Evolutionary conservation across 2,329 filamentous ascomycete species (phyloP).

Genomic region (Chrysoporthe puriensis): DNA sequence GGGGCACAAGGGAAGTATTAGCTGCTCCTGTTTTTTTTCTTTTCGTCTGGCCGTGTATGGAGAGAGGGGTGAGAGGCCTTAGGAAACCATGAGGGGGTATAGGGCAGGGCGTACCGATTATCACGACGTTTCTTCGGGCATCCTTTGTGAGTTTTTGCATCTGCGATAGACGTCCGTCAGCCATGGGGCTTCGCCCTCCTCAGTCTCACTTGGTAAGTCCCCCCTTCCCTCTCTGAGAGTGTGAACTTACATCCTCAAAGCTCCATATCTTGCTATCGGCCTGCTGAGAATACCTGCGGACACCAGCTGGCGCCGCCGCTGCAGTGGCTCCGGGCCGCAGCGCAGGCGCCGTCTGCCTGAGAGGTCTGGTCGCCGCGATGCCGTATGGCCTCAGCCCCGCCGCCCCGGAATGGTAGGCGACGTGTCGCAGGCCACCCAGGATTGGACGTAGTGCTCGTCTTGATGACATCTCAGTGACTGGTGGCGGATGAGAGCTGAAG

Average conservation of each 20-base stretch:
- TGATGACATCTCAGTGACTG: conserved; percentile 21
- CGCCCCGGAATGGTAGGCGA: conserved; percentile 9
- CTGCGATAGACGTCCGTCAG: conserved; percentile 33
- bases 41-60: neutral
- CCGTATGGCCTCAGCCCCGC: neutral
- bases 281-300: conserved; percentile 35
- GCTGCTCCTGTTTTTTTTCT: neutral
- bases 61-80: too few relatives aligned
- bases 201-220: neutral
- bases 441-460: conserved; percentile 15
- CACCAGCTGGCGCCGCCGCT: neutral
- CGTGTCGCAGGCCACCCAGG: conserved; percentile 18
- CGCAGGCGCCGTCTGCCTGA: neutral
- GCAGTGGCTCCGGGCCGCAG: neutral
- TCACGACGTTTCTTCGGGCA: conserved; percentile 41
- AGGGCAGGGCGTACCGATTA: conserved; percentile 49
- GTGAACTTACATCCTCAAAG: conserved; percentile 47
- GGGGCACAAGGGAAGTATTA: neutral
- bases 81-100: neutral
- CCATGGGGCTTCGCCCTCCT: neutral
- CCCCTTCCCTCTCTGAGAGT: neutral
- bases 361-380: neutral
- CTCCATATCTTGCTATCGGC: conserved; percentile 47
- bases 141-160: conserved; percentile 44
- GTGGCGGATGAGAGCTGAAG: neutral